Evolutionary conservation across 1,284 basidiomycete genomes (phyloP).

Genomic region (Sphagnurus paluster): DNA sequence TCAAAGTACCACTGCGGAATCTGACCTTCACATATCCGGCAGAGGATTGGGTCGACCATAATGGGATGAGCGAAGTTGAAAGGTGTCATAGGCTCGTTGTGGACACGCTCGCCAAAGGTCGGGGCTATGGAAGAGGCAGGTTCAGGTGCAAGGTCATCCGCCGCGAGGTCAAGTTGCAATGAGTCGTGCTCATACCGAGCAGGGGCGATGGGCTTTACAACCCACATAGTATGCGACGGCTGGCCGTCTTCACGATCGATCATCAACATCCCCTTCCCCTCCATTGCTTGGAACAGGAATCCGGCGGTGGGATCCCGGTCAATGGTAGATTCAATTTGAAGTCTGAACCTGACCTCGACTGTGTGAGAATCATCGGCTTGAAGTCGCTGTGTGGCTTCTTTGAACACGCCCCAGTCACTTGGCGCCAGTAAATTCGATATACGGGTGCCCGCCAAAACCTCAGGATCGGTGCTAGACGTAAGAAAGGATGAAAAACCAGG

Average conservation of each 20-base stretch:
- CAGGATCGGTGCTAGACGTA: constrained; percentile 75
- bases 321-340: constrained; percentile 68
- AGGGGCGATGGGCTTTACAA: constrained; percentile 83
- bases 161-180: constrained; percentile 55
- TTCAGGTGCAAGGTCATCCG: constrained; percentile 53
- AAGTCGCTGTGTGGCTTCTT: constrained; percentile 83
- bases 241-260: constrained; percentile 84
- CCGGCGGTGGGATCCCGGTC: constrained; percentile 53
- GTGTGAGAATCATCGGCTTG: constrained; percentile 94
- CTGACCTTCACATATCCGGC: constrained; percentile 96
- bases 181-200: constrained; percentile 65
- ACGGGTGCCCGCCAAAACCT: constrained; percentile 76
- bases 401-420: constrained; percentile 85
- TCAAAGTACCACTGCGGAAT: constrained; percentile 99
- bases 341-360: constrained; percentile 87
- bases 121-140: constrained; percentile 37
- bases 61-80: constrained; percentile 78
- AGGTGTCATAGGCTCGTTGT: constrained; percentile 52
- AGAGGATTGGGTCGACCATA: constrained; percentile 86
- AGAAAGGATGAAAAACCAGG: constrained; percentile 15
- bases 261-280: constrained; percentile 99
- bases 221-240: constrained; percentile 99
- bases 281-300: constrained; percentile 83
- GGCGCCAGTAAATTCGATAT: constrained; percentile 85
- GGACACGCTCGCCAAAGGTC: constrained; percentile 27